Evolutionary conservation across 495 filamentous ascomycete genomes (phyloP).

Genomic region (Talaromyces stipitatus): DNA sequence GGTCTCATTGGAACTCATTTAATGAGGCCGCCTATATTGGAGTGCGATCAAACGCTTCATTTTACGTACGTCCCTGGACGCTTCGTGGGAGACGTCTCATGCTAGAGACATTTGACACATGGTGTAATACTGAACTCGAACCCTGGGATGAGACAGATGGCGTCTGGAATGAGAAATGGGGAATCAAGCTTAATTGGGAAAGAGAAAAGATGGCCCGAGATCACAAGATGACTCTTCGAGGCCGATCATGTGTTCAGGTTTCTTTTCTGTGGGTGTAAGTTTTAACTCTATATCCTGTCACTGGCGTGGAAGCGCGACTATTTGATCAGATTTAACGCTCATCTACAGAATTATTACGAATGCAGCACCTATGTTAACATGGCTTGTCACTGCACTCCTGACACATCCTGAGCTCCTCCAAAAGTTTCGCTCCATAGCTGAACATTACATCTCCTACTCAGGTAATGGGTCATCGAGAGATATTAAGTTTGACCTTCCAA

Average conservation of each 20-base stretch:
- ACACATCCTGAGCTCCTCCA: background rate
- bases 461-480: background rate
- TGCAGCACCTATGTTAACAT: slow-evolving; percentile 4
- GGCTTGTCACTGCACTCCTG: background rate
- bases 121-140: slow-evolving; percentile 3
- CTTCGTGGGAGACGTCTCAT: background rate
- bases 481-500: background rate
- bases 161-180: slow-evolving; percentile 7
- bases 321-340: background rate
- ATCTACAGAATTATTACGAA: slow-evolving; percentile 3
- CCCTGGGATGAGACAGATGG: background rate
- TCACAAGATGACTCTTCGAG: slow-evolving; percentile 6
- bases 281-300: background rate
- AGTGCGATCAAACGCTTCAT: slow-evolving; percentile 4
- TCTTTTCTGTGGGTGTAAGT: slow-evolving; percentile 8
- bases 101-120: slow-evolving; percentile 4
- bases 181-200: slow-evolving; percentile 8
- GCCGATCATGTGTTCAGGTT: slow-evolving; percentile 1
- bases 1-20: background rate
- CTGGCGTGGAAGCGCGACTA: background rate
- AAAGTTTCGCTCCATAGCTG: background rate
- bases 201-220: slow-evolving; percentile 2
- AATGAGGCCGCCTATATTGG: slow-evolving; percentile 6
- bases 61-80: background rate
- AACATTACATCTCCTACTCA: background rate